Evolutionary conservation across 2,329 filamentous ascomycete genomes (phyloP).

Genomic region (Leptographium galeiforme): DNA sequence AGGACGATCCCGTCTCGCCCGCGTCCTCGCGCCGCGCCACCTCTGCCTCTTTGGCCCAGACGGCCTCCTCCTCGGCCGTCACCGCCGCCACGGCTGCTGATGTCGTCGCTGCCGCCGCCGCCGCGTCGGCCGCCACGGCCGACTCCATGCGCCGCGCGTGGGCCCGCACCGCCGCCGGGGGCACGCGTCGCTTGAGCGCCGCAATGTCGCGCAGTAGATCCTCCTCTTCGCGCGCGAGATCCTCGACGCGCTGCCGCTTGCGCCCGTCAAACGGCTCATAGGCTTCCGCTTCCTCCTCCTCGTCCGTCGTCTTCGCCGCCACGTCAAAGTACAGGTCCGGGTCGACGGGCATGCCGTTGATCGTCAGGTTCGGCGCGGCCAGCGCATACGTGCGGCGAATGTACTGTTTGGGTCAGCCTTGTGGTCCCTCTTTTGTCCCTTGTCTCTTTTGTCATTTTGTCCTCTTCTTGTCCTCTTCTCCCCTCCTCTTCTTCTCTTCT

Average conservation of each 20-base stretch:
- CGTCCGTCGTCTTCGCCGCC: background rate
- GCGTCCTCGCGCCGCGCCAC: conserved; percentile 2
- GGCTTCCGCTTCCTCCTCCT: conserved; percentile 19
- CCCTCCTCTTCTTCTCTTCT: background rate
- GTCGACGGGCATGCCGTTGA: conserved; percentile 45
- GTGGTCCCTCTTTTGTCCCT: too few species aligned
- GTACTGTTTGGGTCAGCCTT: conserved; percentile 29
- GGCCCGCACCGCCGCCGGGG: conserved; percentile 26
- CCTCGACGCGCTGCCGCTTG: conserved; percentile 44
- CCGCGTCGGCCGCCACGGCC: conserved; percentile 33
- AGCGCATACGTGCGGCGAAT: conserved; percentile 46
- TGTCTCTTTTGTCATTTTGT: background rate
- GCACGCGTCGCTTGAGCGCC: conserved; percentile 40
- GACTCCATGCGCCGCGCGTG: conserved; percentile 26
- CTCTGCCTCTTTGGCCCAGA: conserved; percentile 36
- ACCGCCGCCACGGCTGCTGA: conserved; percentile 1
- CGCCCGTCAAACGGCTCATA: conserved; percentile 49
- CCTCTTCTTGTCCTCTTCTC: background rate
- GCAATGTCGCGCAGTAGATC: conserved; percentile 52
- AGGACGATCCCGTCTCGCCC: conserved; percentile 18
- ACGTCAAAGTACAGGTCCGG: conserved; percentile 22
- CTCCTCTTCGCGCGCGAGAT: conserved; percentile 48
- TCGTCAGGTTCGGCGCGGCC: conserved; percentile 44
- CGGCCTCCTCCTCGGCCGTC: conserved; percentile 12
- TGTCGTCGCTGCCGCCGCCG: conserved; percentile 16